A percentile compares a stretch with the other conserved stretches of the same genome.
phyloP scores from a whole-genome alignment of 2,329 filamentous ascomycete genomes.

The Berkeleyomyces rouxiae region DNA sequence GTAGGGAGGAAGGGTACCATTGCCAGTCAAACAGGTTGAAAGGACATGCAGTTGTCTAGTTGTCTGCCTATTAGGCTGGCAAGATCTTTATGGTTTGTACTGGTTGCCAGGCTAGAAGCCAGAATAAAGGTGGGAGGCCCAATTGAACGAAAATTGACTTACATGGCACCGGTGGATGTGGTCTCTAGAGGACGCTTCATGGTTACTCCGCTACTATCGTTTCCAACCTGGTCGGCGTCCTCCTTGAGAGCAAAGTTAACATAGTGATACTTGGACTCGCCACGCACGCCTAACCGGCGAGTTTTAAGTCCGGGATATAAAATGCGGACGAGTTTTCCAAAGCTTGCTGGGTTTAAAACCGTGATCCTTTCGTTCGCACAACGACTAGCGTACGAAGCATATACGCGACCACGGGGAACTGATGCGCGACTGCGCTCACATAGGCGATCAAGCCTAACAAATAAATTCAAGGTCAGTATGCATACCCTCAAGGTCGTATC shows the following conservation, averaged over 20 bases:
- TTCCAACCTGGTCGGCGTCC: slow-evolving; percentile 21
- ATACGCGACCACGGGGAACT: slow-evolving; percentile 82
- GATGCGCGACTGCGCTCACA: slow-evolving; percentile 66
- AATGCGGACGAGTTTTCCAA: slow-evolving; percentile 90
- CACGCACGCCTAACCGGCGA: slow-evolving; percentile 74
- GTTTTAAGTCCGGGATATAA: slow-evolving; percentile 94
- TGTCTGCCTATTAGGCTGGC: background rate
- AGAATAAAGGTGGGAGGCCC: background rate
- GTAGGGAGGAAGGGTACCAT: too few relatives aligned
- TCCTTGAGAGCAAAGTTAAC: slow-evolving; percentile 47
- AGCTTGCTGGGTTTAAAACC: slow-evolving; percentile 89
- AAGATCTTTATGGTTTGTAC: background rate
- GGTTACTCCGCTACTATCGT: slow-evolving; percentile 1
- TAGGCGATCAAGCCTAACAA: slow-evolving; percentile 50
- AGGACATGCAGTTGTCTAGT: background rate
- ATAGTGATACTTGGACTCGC: slow-evolving; percentile 98
- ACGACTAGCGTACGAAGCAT: slow-evolving; percentile 83
- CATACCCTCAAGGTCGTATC: too few relatives aligned
- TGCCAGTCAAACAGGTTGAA: too few relatives aligned
- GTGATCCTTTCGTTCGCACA: slow-evolving; percentile 90
- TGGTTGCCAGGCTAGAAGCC: background rate
- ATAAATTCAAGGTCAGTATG: too few relatives aligned
- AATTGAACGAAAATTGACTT: background rate
- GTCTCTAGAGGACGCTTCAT: background rate
- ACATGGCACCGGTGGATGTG: background rate